Conservation (phyloP, 2,329 filamentous ascomycete species). For the Lecanicillium sp. region DNA sequence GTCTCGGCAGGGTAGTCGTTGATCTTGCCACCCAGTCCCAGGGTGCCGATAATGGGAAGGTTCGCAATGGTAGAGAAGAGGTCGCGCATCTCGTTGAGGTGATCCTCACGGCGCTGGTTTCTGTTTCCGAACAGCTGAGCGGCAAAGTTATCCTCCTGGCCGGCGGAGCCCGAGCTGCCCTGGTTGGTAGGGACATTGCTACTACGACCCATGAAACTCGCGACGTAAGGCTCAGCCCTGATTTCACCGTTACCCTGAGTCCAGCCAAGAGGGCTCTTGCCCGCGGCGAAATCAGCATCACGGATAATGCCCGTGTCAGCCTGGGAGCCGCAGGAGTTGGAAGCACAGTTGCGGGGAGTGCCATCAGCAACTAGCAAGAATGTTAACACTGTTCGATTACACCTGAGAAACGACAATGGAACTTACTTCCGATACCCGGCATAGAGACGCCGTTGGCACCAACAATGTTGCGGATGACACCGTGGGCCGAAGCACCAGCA, state of each 20-base stretch:
- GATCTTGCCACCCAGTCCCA: conserved; percentile 32
- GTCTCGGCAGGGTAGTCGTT: conserved; percentile 38
- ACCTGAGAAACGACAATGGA: no score
- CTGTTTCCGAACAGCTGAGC: not conserved
- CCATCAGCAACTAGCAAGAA: conserved; percentile 44
- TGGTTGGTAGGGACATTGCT: conserved; percentile 25
- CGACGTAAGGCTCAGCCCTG: conserved; percentile 45
- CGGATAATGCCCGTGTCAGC: conserved; percentile 60
- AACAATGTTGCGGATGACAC: conserved; percentile 44
- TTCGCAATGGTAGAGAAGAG: conserved; percentile 17
- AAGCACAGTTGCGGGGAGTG: conserved; percentile 55
- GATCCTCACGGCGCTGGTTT: conserved; percentile 12
- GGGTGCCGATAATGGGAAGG: conserved; percentile 9
- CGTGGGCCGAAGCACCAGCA: conserved; percentile 35
- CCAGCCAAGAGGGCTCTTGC: conserved; percentile 51
- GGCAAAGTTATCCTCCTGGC: conserved; percentile 32
- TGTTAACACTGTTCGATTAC: not conserved
- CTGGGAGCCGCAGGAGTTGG: conserved; percentile 50
- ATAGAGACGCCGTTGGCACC: conserved; percentile 53
- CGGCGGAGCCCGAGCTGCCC: conserved; percentile 28
- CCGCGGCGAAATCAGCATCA: conserved; percentile 44
- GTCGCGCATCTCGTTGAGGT: conserved; percentile 8
- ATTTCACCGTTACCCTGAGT: conserved; percentile 49
- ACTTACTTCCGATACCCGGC: conserved; percentile 39
- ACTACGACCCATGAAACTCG: conserved; percentile 48